Evolutionary conservation across 2,329 filamentous ascomycete species (phyloP), one percentile per base, ranked within the genome.

Genomic region (Claviceps sp.): DNA sequence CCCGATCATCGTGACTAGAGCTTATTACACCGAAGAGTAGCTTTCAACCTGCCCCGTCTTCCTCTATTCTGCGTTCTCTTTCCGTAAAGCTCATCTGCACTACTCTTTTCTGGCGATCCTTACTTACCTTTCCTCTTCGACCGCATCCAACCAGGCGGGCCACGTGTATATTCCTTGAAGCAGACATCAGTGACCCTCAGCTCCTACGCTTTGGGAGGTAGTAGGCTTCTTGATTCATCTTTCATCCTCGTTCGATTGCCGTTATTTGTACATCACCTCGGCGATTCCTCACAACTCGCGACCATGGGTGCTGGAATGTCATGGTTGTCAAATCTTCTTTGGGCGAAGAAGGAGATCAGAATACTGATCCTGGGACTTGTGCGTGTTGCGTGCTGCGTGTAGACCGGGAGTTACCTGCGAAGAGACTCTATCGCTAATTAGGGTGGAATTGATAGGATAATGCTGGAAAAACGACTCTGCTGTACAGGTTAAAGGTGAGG

Each of bases 341-440:
- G 86, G 84, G 74, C 87, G 43, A 97, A 97, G 77, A 98, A 97
- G 74, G 93, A 98, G 73, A 96, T 96, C 58, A 78, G 93, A 62
- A 98, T 98, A 72, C 72, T 98, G 68, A 96, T 96, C 60, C 73
- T 96, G 55, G 90, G 90, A 63, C 80, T 96, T 71, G 90, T 96
- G 84, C 60, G 83, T 59, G 24, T 19, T 96, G 84, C 60, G 83
- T 59, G 24, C 24, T 34, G 19, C 5, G n/a, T 26, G 30, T 37
- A n/a, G 42, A 38, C 19, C 34, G 19, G n/a, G n/a, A 42, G 38
- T 19, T 7, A 38, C 19, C 22, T 42, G 16, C 13, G 10, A 14
- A 34, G 19, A 34, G 38, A 11, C 42, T 13, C 39, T 24, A 40
- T 56, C 48, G 52, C 59, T 56, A 56, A 61, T 51, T 34, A 50